Conservation (phyloP, 2,329 filamentous ascomycete genomes). For the Aspergillus persii region DNA sequence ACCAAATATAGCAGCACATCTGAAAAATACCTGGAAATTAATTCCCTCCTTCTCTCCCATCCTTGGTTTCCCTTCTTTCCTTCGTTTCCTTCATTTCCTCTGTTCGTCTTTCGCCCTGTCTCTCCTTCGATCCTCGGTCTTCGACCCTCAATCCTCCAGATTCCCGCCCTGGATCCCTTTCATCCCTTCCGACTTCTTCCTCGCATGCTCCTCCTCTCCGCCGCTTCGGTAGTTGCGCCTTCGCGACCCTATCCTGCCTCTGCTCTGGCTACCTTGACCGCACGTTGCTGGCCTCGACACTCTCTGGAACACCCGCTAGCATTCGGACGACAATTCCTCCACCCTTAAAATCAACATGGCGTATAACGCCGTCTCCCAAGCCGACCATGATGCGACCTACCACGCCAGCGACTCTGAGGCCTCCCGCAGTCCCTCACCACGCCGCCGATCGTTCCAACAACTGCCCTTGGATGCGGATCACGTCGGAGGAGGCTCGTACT, state of each 20-base stretch:
- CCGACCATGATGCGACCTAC: conserved; percentile 39
- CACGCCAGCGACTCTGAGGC: conserved; percentile 35
- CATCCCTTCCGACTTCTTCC: background rate
- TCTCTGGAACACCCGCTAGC: background rate
- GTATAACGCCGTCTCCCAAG: conserved; percentile 45
- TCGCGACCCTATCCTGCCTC: background rate
- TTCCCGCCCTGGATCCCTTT: background rate
- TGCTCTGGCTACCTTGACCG: background rate
- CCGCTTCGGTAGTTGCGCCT: background rate
- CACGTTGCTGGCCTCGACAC: background rate
- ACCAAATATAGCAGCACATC: background rate
- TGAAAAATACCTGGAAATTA: background rate
- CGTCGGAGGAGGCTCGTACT: conserved; percentile 26
- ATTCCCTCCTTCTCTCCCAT: background rate
- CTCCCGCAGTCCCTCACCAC: conserved; percentile 32
- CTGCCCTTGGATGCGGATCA: conserved; percentile 33
- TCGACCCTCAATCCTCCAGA: too few relatives aligned
- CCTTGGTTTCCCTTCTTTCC: background rate
- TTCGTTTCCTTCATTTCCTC: background rate
- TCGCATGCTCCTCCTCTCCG: background rate
- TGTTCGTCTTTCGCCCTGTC: too few relatives aligned
- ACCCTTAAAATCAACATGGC: conserved; percentile 32
- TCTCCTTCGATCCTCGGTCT: too few relatives aligned
- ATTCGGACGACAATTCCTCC: background rate
- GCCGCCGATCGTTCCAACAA: conserved; percentile 26